Evolutionary conservation across 257 asterid genomes (phyloP).

Genomic region (Fraxinus pennsylvanica): DNA sequence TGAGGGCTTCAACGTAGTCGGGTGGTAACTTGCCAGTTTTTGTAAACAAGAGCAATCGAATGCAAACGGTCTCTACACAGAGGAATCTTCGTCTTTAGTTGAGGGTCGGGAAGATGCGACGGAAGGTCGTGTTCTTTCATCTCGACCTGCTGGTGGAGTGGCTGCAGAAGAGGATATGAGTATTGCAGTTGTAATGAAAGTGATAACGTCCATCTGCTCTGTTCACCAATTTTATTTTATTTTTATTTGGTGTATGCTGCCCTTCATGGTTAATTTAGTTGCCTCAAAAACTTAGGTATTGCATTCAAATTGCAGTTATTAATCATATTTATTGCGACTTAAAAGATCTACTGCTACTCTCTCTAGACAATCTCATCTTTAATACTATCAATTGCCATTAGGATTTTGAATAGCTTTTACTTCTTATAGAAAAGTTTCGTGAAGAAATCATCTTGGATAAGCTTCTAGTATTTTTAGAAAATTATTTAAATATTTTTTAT

Average conservation of each 20-base stretch:
- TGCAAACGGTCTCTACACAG: not conserved
- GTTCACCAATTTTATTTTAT: no score
- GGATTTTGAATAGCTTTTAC: no score
- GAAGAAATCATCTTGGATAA: no score
- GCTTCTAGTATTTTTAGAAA: no score
- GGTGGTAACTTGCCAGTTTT: not conserved
- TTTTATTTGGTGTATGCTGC: not conserved
- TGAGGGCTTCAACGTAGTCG: not conserved
- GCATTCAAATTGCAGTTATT: not conserved
- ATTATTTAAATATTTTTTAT: no score
- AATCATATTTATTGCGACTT: not conserved
- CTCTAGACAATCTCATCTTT: no score
- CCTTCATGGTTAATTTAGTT: not conserved
- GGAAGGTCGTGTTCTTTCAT: not conserved
- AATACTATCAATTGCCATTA: no score
- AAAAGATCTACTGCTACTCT: not conserved
- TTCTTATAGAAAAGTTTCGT: no score
- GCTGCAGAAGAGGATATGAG: not conserved
- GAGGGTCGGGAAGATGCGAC: not conserved
- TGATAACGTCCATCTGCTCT: not conserved
- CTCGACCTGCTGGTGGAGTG: not conserved
- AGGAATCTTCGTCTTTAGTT: not conserved
- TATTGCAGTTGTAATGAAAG: not conserved
- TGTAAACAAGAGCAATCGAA: not conserved
- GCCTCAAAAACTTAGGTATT: not conserved